Evolutionary conservation across 768 basidiomycete species (phyloP).

Genomic region (Leccinum obscurum): DNA sequence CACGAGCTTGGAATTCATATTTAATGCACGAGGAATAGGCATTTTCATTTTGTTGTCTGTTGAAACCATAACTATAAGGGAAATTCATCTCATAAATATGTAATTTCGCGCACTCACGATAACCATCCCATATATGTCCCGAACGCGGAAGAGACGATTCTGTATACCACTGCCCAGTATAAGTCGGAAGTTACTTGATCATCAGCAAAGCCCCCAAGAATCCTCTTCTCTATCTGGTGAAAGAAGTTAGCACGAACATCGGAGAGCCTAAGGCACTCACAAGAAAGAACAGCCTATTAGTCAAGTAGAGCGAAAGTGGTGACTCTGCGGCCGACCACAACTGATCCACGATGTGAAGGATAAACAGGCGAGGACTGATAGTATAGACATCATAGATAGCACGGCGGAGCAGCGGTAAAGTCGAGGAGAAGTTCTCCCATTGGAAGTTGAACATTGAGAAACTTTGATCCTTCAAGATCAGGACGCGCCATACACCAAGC

Average conservation of each 20-base stretch:
- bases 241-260: not conserved
- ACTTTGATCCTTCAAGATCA: not conserved
- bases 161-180: constrained; percentile 14
- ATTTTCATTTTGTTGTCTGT: constrained; percentile 2
- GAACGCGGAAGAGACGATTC: constrained; percentile 17
- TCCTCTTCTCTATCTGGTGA: constrained; percentile 23
- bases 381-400: constrained; percentile 23
- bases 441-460: constrained; percentile 2
- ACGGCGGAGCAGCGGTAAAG: constrained; percentile 11
- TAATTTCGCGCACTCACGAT: constrained; percentile 15
- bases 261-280: constrained; percentile 10
- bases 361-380: constrained; percentile 22
- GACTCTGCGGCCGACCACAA: constrained; percentile 22
- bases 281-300: constrained; percentile 22
- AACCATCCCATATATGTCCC: constrained; percentile 13
- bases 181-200: constrained; percentile 3
- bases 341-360: constrained; percentile 6
- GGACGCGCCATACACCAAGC: constrained; percentile 29
- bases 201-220: constrained; percentile 5
- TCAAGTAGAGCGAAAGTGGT: constrained; percentile 24
- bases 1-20: constrained; percentile 22
- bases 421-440: constrained; percentile 6
- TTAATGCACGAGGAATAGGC: constrained; percentile 19
- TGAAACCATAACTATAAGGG: not conserved
- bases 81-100: too few relatives aligned